Evolutionary conservation across 805 yeast genomes (phyloP).

Genomic region (Dipodascopsis tothii): DNA sequence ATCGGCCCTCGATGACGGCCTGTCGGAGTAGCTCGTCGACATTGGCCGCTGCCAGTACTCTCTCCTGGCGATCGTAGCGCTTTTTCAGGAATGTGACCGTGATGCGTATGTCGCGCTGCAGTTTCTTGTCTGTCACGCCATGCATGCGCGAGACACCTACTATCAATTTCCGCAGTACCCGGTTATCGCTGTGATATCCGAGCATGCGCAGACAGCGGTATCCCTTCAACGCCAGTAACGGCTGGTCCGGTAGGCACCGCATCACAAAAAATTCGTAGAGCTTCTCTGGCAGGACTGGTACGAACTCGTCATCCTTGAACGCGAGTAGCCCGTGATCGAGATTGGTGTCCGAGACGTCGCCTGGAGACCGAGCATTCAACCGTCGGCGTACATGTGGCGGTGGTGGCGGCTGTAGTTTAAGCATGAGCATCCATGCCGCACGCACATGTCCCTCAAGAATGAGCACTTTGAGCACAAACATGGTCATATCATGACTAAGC

Average conservation of each 20-base stretch:
- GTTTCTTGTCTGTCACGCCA: neutral
- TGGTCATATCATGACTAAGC: neutral
- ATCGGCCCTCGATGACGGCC: neutral
- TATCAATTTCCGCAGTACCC: neutral
- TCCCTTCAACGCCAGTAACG: neutral
- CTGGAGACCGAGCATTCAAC: no score
- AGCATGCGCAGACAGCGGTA: neutral
- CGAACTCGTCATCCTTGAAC: no score
- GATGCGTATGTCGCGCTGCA: neutral
- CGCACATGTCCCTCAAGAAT: neutral
- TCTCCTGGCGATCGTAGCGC: neutral
- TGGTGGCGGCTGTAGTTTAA: neutral
- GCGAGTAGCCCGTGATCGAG: no score
- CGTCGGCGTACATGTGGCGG: neutral
- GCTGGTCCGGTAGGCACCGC: neutral
- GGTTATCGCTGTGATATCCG: neutral
- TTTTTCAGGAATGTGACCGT: neutral
- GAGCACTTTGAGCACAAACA: neutral
- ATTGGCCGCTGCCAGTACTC: neutral
- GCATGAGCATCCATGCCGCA: neutral
- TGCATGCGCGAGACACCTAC: neutral
- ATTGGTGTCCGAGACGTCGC: neutral
- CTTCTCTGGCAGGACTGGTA: neutral
- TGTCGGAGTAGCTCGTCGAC: neutral
- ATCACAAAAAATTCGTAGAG: neutral